Conservation (phyloP, 1,139 yeast genomes). For the Hansenula anomala region DNA sequence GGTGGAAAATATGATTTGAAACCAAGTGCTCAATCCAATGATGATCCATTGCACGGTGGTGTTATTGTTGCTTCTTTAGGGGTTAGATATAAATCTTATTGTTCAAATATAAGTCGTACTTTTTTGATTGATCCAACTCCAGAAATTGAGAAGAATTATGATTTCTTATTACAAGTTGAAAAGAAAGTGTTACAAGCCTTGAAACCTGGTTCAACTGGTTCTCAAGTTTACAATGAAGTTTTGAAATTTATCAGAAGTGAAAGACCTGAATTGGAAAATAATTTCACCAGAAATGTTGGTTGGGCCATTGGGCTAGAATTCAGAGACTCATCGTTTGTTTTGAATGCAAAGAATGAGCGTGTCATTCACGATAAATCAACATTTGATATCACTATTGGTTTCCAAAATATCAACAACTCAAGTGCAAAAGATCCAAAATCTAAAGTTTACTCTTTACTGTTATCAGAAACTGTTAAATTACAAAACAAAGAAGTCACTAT, state of each 20-base stretch:
- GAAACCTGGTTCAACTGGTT: conserved; percentile 64
- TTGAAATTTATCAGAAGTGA: conserved; percentile 50
- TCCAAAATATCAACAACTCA: conserved; percentile 51
- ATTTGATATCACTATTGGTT: conserved; percentile 73
- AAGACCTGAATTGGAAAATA: conserved; percentile 57
- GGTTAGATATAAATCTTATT: conserved; percentile 81
- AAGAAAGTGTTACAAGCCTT: conserved; percentile 52
- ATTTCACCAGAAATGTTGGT: conserved; percentile 81
- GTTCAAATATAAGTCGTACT: conserved; percentile 85
- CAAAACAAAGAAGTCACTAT: conserved; percentile 57
- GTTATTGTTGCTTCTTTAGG: conserved; percentile 84
- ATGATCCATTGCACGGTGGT: conserved; percentile 65
- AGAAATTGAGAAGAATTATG: conserved; percentile 75
- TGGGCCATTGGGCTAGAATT: conserved; percentile 90
- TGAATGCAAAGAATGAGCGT: conserved; percentile 73
- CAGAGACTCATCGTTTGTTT: conserved; percentile 71
- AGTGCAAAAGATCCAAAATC: conserved; percentile 37
- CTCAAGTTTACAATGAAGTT: conserved; percentile 62
- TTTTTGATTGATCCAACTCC: conserved; percentile 86
- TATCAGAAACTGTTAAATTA: conserved; percentile 82
- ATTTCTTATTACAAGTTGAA: conserved; percentile 67
- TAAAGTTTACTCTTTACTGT: conserved; percentile 58
- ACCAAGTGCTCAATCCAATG: conserved; percentile 78
- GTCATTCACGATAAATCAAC: conserved; percentile 68
- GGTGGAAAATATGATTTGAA: conserved; percentile 82